These are phyloP conservation scores for Asterochloris erici DNA, from an alignment of 139 green algal species.

Conservation along the genomic window DNA sequence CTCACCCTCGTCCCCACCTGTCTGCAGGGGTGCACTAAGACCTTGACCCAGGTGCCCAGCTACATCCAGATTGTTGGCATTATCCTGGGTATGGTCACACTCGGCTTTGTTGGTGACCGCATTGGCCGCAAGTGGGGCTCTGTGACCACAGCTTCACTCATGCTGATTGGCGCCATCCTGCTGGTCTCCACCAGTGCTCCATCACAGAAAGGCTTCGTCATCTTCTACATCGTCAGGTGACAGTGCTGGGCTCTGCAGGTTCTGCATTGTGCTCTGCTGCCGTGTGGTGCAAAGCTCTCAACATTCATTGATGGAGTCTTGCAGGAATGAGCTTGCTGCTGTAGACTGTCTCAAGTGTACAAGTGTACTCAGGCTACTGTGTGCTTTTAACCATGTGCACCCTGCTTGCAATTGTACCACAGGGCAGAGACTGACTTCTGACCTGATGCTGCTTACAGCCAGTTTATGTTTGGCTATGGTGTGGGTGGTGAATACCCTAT, in stretches of 20 bases:
- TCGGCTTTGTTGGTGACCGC: constrained; percentile 47
- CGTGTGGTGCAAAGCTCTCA: too few relatives aligned
- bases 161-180: constrained; percentile 60
- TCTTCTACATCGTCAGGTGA: constrained; percentile 5
- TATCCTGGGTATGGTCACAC: constrained; percentile 44
- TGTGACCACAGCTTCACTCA: constrained; percentile 51
- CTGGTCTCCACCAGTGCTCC: constrained; percentile 32
- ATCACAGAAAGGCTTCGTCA: constrained; percentile 22
- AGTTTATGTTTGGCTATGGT: constrained; percentile 46
- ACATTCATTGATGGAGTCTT: too few relatives aligned
- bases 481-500: constrained; percentile 75
- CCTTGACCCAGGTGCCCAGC: constrained; percentile 9
- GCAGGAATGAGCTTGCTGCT: too few relatives aligned
- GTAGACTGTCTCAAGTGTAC: too few relatives aligned
- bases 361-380: too few relatives aligned
- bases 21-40: constrained; percentile 4
- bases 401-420: too few relatives aligned
- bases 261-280: too few relatives aligned
- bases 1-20: too few relatives aligned
- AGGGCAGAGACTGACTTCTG: constrained; percentile 23
- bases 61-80: constrained; percentile 40
- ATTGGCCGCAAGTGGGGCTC: constrained; percentile 67
- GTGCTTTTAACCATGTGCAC: too few relatives aligned
- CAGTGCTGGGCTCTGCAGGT: too few relatives aligned
- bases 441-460: constrained; percentile 43